phyloP scores from a whole-genome alignment of 352 stramenopile species.

The Globisporangium alternatum region DNA sequence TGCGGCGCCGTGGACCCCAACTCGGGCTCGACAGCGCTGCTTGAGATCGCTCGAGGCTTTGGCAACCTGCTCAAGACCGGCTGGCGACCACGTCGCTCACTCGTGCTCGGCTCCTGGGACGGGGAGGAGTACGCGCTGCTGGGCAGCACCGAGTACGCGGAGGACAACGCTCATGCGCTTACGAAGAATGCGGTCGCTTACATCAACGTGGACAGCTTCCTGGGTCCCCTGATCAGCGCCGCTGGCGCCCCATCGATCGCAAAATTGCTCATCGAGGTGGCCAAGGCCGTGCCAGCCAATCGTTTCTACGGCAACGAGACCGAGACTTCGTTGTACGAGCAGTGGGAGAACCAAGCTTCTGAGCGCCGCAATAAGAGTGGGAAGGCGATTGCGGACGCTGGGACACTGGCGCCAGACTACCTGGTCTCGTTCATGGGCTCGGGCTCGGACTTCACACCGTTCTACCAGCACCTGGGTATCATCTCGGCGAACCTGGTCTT shows the following conservation, averaged over 20 bases:
- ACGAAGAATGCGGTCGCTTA: conserved; percentile 68
- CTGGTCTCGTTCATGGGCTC: conserved; percentile 47
- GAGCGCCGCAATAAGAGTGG: conserved; percentile 20
- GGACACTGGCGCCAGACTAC: conserved; percentile 37
- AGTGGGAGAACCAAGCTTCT: conserved; percentile 32
- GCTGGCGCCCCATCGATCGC: conserved; percentile 68
- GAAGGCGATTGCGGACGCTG: conserved; percentile 13
- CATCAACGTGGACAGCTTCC: conserved; percentile 83
- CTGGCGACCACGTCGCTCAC: conserved; percentile 69
- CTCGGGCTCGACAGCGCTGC: conserved; percentile 67
- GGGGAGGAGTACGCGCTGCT: conserved; percentile 85
- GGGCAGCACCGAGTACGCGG: conserved; percentile 80
- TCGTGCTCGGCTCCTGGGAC: conserved; percentile 82
- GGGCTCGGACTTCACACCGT: conserved; percentile 66
- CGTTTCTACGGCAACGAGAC: conserved; percentile 28
- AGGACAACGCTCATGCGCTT: conserved; percentile 53
- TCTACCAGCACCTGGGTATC: conserved; percentile 80
- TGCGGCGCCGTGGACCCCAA: conserved; percentile 86
- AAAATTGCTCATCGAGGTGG: conserved; percentile 46
- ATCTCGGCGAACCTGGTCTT: conserved; percentile 71
- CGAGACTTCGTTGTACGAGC: conserved; percentile 31
- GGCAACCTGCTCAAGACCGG: conserved; percentile 57
- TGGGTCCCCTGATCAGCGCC: conserved; percentile 47
- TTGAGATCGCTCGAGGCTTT: conserved; percentile 81
- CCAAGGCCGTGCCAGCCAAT: conserved; percentile 54